These are phyloP conservation scores for Calocera cornea DNA, from an alignment of 768 basidiomycete genomes.

Conservation along the genomic window DNA sequence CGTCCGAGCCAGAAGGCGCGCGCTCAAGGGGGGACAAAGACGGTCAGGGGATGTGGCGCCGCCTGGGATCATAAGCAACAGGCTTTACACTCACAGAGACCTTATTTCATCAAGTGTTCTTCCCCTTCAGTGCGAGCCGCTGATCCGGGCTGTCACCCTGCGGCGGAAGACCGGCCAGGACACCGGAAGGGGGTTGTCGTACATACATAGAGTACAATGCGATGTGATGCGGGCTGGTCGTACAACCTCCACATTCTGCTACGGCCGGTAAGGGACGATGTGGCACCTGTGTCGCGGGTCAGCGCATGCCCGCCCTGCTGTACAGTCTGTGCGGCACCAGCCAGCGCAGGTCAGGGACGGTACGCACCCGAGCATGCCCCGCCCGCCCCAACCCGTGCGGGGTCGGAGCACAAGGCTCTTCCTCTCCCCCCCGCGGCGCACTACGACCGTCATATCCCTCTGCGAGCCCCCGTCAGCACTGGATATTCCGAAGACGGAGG, in stretches of 20 bases:
- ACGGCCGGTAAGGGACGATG: constrained; percentile 17
- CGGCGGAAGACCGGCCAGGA: no score
- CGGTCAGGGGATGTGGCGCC: no score
- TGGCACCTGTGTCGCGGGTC: constrained; percentile 17
- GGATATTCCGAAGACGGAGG: neutral
- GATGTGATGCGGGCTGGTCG: neutral
- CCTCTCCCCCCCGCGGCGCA: constrained; percentile 38
- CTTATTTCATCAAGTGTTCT: no score
- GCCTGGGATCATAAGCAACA: no score
- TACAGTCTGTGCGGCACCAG: no score
- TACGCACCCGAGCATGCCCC: constrained; percentile 68
- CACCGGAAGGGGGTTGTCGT: no score
- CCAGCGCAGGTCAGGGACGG: no score
- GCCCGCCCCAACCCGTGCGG: constrained; percentile 69
- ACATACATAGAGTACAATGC: neutral
- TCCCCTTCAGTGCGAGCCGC: no score
- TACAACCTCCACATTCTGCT: neutral
- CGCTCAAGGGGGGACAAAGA: no score
- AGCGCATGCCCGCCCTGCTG: neutral
- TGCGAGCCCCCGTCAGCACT: constrained; percentile 22
- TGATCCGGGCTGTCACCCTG: no score
- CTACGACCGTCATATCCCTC: constrained; percentile 45
- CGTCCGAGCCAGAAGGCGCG: no score
- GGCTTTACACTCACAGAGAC: no score
- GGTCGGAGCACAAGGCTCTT: constrained; percentile 50